phyloP scores from a whole-genome alignment of 163 green algal species.

The Chlamydomonas reinhardtii region DNA sequence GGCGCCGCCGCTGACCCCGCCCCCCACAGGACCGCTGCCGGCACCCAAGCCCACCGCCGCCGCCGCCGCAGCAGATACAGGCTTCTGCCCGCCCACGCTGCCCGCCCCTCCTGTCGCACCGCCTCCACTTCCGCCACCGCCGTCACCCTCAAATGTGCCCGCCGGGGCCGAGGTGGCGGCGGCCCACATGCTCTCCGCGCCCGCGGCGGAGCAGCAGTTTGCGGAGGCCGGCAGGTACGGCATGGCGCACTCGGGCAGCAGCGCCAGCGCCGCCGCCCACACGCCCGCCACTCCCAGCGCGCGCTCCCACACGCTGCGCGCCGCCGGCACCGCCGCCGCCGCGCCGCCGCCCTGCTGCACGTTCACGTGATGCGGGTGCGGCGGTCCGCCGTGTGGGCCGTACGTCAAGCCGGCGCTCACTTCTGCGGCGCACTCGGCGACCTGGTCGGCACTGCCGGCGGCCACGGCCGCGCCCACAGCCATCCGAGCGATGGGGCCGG shows the following conservation, averaged over 20 bases:
- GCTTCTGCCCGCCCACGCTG: background rate
- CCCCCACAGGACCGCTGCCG: background rate
- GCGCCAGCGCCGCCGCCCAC: conserved; percentile 11
- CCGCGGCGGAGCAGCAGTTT: background rate
- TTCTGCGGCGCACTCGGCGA: no score
- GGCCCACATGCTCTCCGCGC: background rate
- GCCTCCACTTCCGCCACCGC: background rate
- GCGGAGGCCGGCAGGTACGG: conserved; percentile 24
- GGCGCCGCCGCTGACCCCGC: background rate
- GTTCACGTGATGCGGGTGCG: no score
- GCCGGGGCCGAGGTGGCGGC: no score
- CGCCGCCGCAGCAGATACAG: no score
- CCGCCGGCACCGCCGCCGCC: background rate
- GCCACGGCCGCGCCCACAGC: background rate
- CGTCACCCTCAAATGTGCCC: no score
- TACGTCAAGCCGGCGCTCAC: no score
- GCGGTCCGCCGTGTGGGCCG: no score
- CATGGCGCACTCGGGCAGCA: conserved; percentile 29
- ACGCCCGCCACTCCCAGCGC: conserved; percentile 12
- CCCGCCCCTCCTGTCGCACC: no score
- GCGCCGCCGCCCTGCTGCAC: no score
- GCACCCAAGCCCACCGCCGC: no score
- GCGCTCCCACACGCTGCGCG: background rate
- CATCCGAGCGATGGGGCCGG: background rate
- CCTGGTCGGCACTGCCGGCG: no score